Base-by-base conservation (phyloP, 441 rosid genomes). In the Corymbia citriodora region DNA sequence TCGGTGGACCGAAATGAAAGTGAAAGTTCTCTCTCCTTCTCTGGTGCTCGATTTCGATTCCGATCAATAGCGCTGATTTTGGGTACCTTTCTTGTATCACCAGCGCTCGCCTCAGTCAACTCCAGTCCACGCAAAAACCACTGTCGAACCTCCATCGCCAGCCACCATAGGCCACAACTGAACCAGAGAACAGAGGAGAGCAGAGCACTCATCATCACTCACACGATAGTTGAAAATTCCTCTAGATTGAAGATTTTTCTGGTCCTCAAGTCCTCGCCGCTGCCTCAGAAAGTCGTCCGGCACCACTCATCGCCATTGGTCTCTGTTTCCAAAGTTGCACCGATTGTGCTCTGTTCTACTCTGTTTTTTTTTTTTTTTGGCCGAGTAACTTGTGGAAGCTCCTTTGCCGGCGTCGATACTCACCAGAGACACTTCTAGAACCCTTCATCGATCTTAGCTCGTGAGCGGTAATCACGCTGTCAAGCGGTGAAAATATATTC, bases 401-500 rank as follows among this genome's bases (percentile, higher is more conserved):
- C 65, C 65, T 59, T 59, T 25, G n/a, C 14, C 7, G 14, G n/a
- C 4, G 29, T 12, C 3, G 14, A 25, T 57, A 57, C n/a, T 57
- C 65, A 48, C 12, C 2, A 17, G 29, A 25, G 65, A 57, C 63
- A 23, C n/a, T 0, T 57, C n/a, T 14, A 59, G 65, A 59, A 9
- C 14, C 29, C 13, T 10, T 10, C 13, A 10, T 59, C 29, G 65
- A 25, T 59, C n/a, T 25, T 59, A 59, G n/a, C 10, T 5, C 0
- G 7, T 25, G n/a, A 59, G 7, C 29, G 11, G 0, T 59, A 25
- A 11, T 59, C 7, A 0, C n/a, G 1, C 65, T n/a, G 25, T 25
- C 8, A 59, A 59, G n/a, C 10, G n/a, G 15, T 29, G 65, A 61
- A 57, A 10, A 25, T 10, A 59, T 59, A 59, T 29, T 0, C 9